A percentile compares a stretch with the other conserved stretches of the same genome.
Conservation (phyloP, 2,329 filamentous ascomycete species). For the Scortechinia acanthostroma region DNA sequence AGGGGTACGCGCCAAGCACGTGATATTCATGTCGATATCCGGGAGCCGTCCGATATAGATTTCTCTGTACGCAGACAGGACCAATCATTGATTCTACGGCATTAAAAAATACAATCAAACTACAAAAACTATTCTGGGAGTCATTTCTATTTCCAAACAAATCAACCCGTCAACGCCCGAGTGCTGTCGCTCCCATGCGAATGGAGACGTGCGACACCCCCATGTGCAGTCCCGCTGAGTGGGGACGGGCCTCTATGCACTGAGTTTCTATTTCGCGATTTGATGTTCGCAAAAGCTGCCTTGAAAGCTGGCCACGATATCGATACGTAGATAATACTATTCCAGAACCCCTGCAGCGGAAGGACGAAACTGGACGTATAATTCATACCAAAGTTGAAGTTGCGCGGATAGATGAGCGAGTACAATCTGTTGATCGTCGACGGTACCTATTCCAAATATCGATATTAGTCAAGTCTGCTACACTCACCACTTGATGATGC, state of each 20-base stretch:
- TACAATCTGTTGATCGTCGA: constrained; percentile 74
- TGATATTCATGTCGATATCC: neutral
- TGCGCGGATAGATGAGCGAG: constrained; percentile 42
- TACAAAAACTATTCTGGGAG: too few species aligned
- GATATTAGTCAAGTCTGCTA: neutral
- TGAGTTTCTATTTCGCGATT: neutral
- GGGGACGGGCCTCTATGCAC: neutral
- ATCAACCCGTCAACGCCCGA: neutral
- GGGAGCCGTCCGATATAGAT: too few species aligned
- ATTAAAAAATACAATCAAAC: too few species aligned
- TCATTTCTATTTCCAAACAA: too few species aligned
- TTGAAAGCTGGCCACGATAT: constrained; percentile 61
- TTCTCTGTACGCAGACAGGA: too few species aligned
- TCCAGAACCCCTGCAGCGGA: constrained; percentile 80
- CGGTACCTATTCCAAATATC: constrained; percentile 34
- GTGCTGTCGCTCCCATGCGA: neutral
- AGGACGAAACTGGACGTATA: constrained; percentile 69
- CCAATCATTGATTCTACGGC: too few species aligned
- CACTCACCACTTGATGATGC: too few species aligned
- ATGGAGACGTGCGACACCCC: neutral
- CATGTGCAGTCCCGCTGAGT: neutral
- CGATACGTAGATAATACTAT: constrained; percentile 68
- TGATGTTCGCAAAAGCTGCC: too few species aligned
- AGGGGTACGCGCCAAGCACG: neutral
- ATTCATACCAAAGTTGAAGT: neutral